phyloP scores from a whole-genome alignment of 1,284 basidiomycete species.

The Ustilago bromivora region DNA sequence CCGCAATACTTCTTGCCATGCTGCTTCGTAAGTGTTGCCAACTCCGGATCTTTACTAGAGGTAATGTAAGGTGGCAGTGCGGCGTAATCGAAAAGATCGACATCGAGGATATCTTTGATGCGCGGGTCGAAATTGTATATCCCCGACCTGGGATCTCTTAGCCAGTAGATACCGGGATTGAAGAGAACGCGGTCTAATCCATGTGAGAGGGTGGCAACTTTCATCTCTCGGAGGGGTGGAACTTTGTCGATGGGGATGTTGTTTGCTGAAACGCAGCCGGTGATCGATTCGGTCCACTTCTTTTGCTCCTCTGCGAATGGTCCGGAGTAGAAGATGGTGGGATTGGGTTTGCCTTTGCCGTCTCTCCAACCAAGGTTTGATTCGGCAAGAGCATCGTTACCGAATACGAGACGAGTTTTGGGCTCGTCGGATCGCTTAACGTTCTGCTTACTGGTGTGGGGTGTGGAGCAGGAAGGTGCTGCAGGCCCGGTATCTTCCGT shows the following conservation, averaged over 20 bases:
- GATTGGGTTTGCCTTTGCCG: slow-evolving; percentile 22
- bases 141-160: slow-evolving; percentile 85
- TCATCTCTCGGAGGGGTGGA: slow-evolving; percentile 63
- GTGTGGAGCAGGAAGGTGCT: background rate
- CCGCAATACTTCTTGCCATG: slow-evolving; percentile 80
- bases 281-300: slow-evolving; percentile 36
- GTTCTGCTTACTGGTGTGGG: slow-evolving; percentile 4
- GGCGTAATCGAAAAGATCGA: slow-evolving; percentile 91
- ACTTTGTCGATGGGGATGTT: slow-evolving; percentile 47
- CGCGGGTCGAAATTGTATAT: slow-evolving; percentile 87
- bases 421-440: slow-evolving; percentile 27
- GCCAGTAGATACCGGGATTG: slow-evolving; percentile 86
- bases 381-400: slow-evolving; percentile 28
- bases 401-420: slow-evolving; percentile 24
- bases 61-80: slow-evolving; percentile 81
- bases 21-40: slow-evolving; percentile 76
- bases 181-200: slow-evolving; percentile 77
- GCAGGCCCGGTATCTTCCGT: slow-evolving; percentile 20
- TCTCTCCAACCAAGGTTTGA: slow-evolving; percentile 35
- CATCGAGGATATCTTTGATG: slow-evolving; percentile 79
- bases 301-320: slow-evolving; percentile 30
- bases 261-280: slow-evolving; percentile 26
- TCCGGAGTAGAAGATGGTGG: slow-evolving; percentile 18
- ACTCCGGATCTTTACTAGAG: slow-evolving; percentile 82
- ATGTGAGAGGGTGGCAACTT: slow-evolving; percentile 80